These are phyloP conservation scores for Neobulgaria alba DNA, from an alignment of 2,329 filamentous ascomycete genomes.

Conservation along the genomic window DNA sequence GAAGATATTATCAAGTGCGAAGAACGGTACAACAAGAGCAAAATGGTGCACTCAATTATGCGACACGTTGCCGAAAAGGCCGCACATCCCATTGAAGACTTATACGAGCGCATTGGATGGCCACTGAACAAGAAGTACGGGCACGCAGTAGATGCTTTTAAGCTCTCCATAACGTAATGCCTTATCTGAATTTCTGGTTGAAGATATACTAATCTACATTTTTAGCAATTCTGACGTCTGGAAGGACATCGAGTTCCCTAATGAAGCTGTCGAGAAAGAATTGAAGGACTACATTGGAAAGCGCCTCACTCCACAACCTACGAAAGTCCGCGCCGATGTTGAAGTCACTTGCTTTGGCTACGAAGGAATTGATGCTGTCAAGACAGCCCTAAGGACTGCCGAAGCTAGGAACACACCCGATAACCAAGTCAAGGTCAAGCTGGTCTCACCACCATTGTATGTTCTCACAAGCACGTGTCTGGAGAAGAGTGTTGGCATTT, in stretches of 20 bases:
- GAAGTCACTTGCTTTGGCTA: constrained; percentile 95
- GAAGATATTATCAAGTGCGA: constrained; percentile 98
- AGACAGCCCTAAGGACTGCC: constrained; percentile 80
- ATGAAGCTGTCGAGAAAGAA: constrained; percentile 76
- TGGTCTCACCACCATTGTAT: constrained; percentile 95
- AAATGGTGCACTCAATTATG: constrained; percentile 99
- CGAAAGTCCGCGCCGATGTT: constrained; percentile 95
- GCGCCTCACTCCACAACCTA: constrained; percentile 94
- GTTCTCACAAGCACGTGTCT: constrained; percentile 92
- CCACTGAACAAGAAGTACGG: constrained; percentile 96
- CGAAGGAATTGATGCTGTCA: constrained; percentile 97
- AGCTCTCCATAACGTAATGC: constrained; percentile 88
- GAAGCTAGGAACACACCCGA: constrained; percentile 89
- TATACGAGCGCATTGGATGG: constrained; percentile 95
- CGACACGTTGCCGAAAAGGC: constrained; percentile 98
- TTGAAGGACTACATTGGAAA: constrained; percentile 94
- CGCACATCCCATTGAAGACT: constrained; percentile 80
- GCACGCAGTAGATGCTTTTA: constrained; percentile 95
- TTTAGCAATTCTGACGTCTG: constrained; percentile 88
- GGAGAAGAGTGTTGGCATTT: constrained; percentile 83
- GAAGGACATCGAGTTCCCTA: constrained; percentile 87
- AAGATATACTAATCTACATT: constrained; percentile 11
- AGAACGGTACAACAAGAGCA: constrained; percentile 99
- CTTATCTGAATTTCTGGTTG: constrained; percentile 4
- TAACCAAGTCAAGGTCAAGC: constrained; percentile 93